Base-by-base conservation (phyloP, 2,329 filamentous ascomycete species). In the Atkinsonella hypoxylon region DNA sequence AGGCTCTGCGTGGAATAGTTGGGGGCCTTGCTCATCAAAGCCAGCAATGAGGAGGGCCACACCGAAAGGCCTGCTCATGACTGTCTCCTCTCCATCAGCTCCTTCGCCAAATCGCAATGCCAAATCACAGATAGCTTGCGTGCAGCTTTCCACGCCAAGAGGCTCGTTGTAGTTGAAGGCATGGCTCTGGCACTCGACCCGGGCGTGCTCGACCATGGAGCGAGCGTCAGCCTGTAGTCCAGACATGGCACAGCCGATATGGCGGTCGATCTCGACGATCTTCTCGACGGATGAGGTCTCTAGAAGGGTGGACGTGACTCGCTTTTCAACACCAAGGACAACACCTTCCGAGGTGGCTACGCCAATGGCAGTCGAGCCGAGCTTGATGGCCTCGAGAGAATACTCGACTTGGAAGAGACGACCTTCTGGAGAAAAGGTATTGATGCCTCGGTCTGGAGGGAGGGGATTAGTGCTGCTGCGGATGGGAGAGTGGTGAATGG, bases 331-430 rank as follows among this genome's bases (percentile, higher is more conserved):
- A 60, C 93, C 93, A 48, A 98, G 85, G 65, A 98, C 86, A 55
- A 97, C 90, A 64, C 93, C 93, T 68, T 94, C 87, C 52, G 88
- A 87, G 46, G 93, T 98, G 62, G 93, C 89, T 59, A 98, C 90
- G 62, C 93, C 93, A 74, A 98, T 98, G 66, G 93, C 93, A 61
- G 93, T 98, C 63, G 88, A 95, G 61, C 93, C 93, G 60, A 97
- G 87, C 78, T 98, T 98, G 82, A 98, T 98, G 72, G 93, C 93
- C 78, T 98, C 93, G 70, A 98, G 86, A 54, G 93, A 97, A 82
- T 98, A 98, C 85, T 98, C 93, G 77, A 98, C 93, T 77, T 98
- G 93, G 81, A 98, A 98, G 70, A 98, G 87, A 73, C 93, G 93
- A 65, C 93, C 93, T 81, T 98, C 93, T 55, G 93, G 93, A 62